Evolutionary conservation across 169 alveolate species (phyloP).

Genomic region (Sarcocystis neurona): DNA sequence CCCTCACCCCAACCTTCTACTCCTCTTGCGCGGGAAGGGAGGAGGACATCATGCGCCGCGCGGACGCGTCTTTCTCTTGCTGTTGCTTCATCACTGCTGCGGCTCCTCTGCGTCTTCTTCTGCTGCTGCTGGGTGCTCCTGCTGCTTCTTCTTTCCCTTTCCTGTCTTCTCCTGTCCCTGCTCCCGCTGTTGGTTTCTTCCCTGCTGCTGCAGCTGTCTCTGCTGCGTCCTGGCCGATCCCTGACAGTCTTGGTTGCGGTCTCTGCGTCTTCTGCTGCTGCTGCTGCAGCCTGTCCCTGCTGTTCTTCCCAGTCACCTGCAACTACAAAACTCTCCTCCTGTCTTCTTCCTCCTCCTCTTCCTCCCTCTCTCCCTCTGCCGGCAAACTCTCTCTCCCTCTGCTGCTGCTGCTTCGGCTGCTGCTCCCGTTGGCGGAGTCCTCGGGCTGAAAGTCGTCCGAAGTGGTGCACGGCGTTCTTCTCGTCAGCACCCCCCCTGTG

Average conservation of each 20-base stretch:
- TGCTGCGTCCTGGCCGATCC: background rate
- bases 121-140: no score
- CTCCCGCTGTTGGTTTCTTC: no score
- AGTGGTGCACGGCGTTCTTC: background rate
- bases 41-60: no score
- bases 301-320: background rate
- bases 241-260: background rate
- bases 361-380: background rate
- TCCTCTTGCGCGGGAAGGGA: no score
- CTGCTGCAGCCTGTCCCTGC: background rate
- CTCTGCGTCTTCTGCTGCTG: background rate
- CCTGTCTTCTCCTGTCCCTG: background rate
- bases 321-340: background rate
- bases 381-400: background rate
- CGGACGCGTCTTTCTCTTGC: no score
- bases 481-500: background rate
- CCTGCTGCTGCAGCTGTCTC: no score
- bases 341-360: background rate
- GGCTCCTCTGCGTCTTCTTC: no score
- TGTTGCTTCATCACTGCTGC: no score
- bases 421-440: slow-evolving; percentile 18
- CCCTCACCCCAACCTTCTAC: background rate
- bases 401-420: slow-evolving; percentile 45
- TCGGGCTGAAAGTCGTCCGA: background rate
- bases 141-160: background rate